Percentiles rank a stretch among this genome's conserved stretches.
Conservation (phyloP, 2,329 filamentous ascomycete species). For the Aspergillus sp. region DNA sequence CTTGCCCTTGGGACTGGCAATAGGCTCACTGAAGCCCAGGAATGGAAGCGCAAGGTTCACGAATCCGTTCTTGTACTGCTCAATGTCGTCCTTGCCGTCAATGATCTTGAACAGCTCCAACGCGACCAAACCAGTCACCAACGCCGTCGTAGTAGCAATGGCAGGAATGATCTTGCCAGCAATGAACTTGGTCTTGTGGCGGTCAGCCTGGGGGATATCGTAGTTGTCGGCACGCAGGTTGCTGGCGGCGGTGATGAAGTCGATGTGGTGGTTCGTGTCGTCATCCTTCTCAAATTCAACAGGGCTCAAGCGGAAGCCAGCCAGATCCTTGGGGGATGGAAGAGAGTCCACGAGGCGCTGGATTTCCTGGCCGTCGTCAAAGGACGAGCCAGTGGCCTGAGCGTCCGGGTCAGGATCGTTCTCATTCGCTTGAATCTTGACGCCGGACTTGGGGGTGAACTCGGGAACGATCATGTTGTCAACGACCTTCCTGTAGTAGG, state of each 20-base stretch:
- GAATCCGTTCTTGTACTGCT: constrained; percentile 99
- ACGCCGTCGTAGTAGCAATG: constrained; percentile 93
- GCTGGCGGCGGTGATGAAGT: constrained; percentile 97
- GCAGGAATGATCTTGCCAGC: constrained; percentile 99
- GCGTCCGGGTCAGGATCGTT: constrained; percentile 92
- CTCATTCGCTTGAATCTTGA: constrained; percentile 97
- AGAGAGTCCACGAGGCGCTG: constrained; percentile 71
- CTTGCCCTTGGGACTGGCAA: constrained; percentile 87
- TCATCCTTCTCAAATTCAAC: constrained; percentile 99
- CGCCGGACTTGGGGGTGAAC: constrained; percentile 82
- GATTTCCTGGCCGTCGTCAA: constrained; percentile 76
- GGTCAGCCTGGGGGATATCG: constrained; percentile 88
- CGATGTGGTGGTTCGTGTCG: constrained; percentile 96
- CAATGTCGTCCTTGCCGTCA: constrained; percentile 92
- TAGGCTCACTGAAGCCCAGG: constrained; percentile 97
- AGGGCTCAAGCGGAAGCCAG: constrained; percentile 83
- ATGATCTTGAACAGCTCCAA: constrained; percentile 95
- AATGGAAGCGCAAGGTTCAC: constrained; percentile 95
- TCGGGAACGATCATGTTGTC: constrained; percentile 95
- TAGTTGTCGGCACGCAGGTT: constrained; percentile 98
- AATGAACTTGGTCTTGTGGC: constrained; percentile 99
- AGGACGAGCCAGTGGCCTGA: constrained; percentile 51
- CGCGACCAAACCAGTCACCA: constrained; percentile 90
- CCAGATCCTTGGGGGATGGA: constrained; percentile 75
- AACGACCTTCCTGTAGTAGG: constrained; percentile 75